Percentiles rank a stretch among this genome's conserved stretches.
phyloP scores from a whole-genome alignment of 352 stramenopile genomes.

The Stramenopiles sp. region DNA sequence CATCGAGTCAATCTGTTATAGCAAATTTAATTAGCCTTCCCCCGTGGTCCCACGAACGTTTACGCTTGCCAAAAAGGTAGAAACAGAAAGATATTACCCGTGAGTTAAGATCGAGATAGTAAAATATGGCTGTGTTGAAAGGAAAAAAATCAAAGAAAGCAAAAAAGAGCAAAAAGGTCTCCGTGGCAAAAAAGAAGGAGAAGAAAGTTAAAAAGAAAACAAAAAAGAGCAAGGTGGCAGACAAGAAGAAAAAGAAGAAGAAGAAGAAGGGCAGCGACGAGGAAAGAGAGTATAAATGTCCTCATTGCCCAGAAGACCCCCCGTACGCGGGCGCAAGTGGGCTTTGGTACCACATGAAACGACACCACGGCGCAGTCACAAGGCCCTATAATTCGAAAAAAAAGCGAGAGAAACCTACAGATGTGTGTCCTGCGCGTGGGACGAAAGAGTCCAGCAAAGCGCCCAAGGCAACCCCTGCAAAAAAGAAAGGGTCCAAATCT shows the following conservation, averaged over 20 bases:
- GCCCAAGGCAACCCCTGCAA: background rate
- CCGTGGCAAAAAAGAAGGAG: too few relatives aligned
- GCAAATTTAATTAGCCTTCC: too few relatives aligned
- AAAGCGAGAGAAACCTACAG: background rate
- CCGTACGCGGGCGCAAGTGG: too few relatives aligned
- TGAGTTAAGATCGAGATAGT: too few relatives aligned
- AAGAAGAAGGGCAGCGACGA: background rate
- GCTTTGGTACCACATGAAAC: slow-evolving; percentile 4
- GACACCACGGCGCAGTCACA: background rate
- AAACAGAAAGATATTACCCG: too few relatives aligned
- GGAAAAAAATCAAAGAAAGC: too few relatives aligned
- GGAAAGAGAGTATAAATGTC: background rate
- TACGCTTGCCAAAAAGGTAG: too few relatives aligned
- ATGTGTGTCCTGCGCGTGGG: background rate
- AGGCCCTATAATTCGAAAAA: background rate
- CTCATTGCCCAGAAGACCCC: background rate
- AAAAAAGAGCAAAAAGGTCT: too few relatives aligned
- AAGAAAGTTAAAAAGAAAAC: too few relatives aligned
- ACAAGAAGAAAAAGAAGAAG: background rate
- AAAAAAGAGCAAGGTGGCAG: background rate
- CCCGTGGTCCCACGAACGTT: too few relatives aligned
- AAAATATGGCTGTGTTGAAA: too few relatives aligned
- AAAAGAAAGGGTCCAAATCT: background rate
- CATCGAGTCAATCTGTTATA: too few relatives aligned
- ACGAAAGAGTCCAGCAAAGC: background rate